A percentile compares a stretch with the other conserved stretches of the same genome.
Evolutionary conservation across 345 rosid species (phyloP).

Genomic region (Populus simonii): DNA sequence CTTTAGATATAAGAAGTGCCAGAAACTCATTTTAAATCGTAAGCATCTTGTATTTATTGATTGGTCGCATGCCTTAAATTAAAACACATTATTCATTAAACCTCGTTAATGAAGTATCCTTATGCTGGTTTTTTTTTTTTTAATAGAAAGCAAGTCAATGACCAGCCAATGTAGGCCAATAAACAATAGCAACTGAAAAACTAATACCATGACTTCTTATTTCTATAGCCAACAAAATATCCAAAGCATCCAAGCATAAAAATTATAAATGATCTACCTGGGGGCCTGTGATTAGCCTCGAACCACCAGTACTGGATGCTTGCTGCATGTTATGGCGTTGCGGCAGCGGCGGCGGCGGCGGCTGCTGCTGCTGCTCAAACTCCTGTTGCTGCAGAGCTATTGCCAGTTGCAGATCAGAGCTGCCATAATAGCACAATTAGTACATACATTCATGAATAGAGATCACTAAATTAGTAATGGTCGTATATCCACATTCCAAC

Average conservation of each 20-base stretch:
- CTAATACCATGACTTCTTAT: neutral
- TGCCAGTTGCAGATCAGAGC: constrained; percentile 92
- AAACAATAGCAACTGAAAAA: neutral
- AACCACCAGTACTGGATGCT: constrained; percentile 42
- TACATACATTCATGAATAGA: neutral
- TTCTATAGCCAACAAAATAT: neutral
- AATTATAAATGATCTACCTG: constrained; percentile 45
- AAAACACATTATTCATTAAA: too few species aligned
- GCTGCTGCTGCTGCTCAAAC: constrained; percentile 57
- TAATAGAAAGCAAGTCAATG: neutral
- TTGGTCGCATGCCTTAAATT: too few species aligned
- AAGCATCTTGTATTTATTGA: neutral
- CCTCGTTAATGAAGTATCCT: neutral
- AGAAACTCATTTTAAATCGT: neutral
- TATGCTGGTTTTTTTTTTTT: neutral
- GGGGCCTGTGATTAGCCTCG: constrained; percentile 81
- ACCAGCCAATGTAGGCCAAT: neutral
- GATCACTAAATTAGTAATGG: neutral
- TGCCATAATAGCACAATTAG: constrained; percentile 32
- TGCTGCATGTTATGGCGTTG: constrained; percentile 57
- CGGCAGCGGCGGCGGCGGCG: constrained; percentile 18
- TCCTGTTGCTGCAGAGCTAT: constrained; percentile 97
- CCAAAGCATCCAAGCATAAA: neutral
- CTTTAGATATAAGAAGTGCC: neutral
- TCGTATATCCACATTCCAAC: neutral